Evolutionary conservation across 306 rosid species (phyloP).

Genomic region (Heteromeles arbutifolia): DNA sequence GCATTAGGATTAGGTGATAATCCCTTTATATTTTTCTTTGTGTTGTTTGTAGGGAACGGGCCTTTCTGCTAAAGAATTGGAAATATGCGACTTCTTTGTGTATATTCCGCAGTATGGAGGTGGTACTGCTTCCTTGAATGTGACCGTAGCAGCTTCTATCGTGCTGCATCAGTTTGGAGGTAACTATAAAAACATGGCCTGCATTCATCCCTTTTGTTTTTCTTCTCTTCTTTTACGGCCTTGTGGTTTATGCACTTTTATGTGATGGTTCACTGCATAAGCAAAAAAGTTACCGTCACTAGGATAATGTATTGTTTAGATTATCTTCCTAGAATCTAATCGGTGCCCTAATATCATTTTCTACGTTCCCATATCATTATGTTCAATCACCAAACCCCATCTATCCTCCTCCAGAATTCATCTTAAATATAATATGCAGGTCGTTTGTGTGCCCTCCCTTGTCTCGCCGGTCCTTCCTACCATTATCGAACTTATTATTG

Average conservation of each 20-base stretch:
- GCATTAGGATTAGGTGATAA: not conserved
- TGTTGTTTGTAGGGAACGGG: constrained; percentile 59
- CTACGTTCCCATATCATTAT: not conserved
- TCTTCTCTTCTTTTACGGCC: not conserved
- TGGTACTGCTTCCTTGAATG: constrained; percentile 91
- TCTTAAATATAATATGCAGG: not conserved
- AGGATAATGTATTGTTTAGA: not conserved
- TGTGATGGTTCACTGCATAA: not conserved
- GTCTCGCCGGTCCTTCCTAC: not conserved
- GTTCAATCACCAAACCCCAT: not conserved
- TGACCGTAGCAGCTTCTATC: constrained; percentile 89
- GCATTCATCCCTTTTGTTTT: not conserved
- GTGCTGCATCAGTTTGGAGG: constrained; percentile 95
- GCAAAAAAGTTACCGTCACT: not conserved
- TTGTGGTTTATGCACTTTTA: not conserved
- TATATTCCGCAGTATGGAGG: constrained; percentile 87
- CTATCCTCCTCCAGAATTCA: not conserved
- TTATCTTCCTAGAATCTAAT: not conserved
- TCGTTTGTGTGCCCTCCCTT: not conserved
- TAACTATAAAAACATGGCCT: constrained; percentile 11
- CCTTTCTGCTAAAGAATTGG: constrained; percentile 75
- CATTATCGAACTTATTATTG: not conserved
- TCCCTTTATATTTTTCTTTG: not conserved
- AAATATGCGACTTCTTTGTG: constrained; percentile 87
- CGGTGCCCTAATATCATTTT: not conserved